Percentiles rank a stretch among this genome's conserved stretches.
Evolutionary conservation across 768 basidiomycete species (phyloP).

Genomic region (Clathrus columnatus): DNA sequence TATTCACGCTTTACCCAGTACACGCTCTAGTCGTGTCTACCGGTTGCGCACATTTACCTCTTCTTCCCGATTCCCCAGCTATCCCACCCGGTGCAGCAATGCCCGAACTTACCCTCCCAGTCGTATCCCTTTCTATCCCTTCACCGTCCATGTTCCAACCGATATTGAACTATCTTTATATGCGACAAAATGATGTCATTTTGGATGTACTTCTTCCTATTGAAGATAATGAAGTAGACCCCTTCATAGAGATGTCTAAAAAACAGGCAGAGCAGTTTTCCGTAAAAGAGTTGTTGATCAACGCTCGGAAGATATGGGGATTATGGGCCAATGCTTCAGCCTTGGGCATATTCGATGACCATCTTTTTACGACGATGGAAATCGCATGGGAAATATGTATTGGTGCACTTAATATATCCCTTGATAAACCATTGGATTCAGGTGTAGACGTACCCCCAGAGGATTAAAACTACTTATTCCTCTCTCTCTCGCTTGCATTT

Average conservation of each 20-base stretch:
- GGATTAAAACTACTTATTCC: no score
- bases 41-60: slow-evolving; percentile 56
- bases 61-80: slow-evolving; percentile 15
- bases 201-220: slow-evolving; percentile 54
- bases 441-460: no score
- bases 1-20: slow-evolving; percentile 45
- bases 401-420: slow-evolving; percentile 47
- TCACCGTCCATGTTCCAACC: slow-evolving; percentile 60
- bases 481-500: no score
- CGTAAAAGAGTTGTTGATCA: background rate
- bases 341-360: slow-evolving; percentile 56
- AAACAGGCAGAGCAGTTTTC: slow-evolving; percentile 12
- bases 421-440: no score
- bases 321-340: slow-evolving; percentile 66
- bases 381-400: slow-evolving; percentile 59
- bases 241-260: slow-evolving; percentile 23
- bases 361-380: slow-evolving; percentile 62
- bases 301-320: slow-evolving; percentile 40
- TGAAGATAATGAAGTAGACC: background rate
- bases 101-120: slow-evolving; percentile 37
- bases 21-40: slow-evolving; percentile 65
- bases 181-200: slow-evolving; percentile 49
- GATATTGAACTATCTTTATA: slow-evolving; percentile 62
- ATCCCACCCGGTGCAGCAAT: slow-evolving; percentile 13
- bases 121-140: slow-evolving; percentile 62